phyloP scores from a whole-genome alignment of 257 asterid genomes.

The Gynochthodes officinalis region DNA sequence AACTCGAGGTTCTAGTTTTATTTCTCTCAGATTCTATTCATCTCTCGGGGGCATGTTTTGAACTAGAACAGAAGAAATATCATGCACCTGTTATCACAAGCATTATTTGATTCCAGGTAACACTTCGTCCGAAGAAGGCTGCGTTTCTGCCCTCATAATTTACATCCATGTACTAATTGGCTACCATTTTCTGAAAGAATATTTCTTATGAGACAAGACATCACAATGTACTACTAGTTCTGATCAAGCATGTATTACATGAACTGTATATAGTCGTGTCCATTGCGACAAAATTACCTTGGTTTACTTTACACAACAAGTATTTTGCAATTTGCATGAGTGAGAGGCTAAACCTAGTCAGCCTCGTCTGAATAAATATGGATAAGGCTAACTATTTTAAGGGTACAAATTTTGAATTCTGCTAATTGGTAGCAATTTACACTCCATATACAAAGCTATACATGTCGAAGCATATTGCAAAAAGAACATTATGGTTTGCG shows the following conservation, averaged over 20 bases:
- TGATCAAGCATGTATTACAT: too few relatives aligned
- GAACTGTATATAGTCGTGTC: too few relatives aligned
- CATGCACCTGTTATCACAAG: too few relatives aligned
- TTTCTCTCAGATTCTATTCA: background rate
- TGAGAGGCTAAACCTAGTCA: background rate
- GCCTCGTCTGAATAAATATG: background rate
- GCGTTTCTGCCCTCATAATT: background rate
- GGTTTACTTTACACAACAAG: background rate
- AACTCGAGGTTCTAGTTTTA: background rate
- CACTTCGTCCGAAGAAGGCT: too few relatives aligned
- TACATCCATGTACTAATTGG: background rate
- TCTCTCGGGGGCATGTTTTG: background rate
- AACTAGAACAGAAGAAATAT: too few relatives aligned
- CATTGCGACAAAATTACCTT: background rate
- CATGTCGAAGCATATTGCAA: slow-evolving; percentile 2
- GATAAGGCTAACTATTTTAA: too few relatives aligned
- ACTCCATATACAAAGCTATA: slow-evolving; percentile 2
- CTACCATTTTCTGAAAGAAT: background rate
- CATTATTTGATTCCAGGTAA: too few relatives aligned
- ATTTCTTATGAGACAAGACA: background rate
- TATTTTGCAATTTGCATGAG: background rate
- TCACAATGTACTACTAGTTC: background rate
- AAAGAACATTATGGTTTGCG: slow-evolving; percentile 34
- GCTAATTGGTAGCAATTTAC: background rate
- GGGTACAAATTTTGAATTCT: too few relatives aligned